A percentile compares a stretch with the other conserved stretches of the same genome.
Evolutionary conservation across 139 green algal species (phyloP).

Genomic region (Tetraselmis chui): DNA sequence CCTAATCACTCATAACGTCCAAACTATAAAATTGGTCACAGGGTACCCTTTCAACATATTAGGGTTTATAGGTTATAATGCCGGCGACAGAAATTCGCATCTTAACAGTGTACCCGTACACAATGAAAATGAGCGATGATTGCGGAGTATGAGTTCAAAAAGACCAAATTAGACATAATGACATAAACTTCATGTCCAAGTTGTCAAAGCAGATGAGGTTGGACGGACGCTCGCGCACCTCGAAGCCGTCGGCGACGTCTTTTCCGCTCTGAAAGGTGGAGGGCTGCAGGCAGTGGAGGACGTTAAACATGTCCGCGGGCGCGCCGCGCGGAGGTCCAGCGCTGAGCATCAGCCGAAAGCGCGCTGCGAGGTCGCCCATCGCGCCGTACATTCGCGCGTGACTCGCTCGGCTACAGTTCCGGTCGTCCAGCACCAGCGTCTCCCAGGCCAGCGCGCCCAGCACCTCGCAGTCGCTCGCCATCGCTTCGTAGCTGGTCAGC

Average conservation of each 20-base stretch:
- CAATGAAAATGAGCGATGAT: too few relatives aligned
- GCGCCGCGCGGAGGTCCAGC: too few relatives aligned
- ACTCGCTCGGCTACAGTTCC: constrained; percentile 20
- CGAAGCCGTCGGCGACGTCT: not conserved
- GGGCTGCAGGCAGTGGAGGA: not conserved
- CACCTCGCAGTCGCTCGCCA: constrained; percentile 34
- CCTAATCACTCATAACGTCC: too few relatives aligned
- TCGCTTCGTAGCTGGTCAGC: constrained; percentile 56
- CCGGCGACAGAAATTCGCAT: too few relatives aligned
- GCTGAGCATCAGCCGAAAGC: not conserved
- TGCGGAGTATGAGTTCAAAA: too few relatives aligned
- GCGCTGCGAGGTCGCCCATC: not conserved
- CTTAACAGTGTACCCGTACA: too few relatives aligned
- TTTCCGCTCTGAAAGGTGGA: not conserved
- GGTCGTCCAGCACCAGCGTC: constrained; percentile 60
- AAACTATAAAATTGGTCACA: too few relatives aligned
- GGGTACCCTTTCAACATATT: too few relatives aligned
- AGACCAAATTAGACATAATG: too few relatives aligned
- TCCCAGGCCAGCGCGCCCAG: constrained; percentile 58
- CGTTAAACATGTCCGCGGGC: not conserved
- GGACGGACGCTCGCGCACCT: not conserved
- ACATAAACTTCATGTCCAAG: too few relatives aligned
- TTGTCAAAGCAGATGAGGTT: too few relatives aligned
- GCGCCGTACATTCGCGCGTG: not conserved
- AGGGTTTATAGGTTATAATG: too few relatives aligned